These are phyloP conservation scores for Cercospora sojina DNA, from an alignment of 2,329 filamentous ascomycete species.

Conservation along the genomic window DNA sequence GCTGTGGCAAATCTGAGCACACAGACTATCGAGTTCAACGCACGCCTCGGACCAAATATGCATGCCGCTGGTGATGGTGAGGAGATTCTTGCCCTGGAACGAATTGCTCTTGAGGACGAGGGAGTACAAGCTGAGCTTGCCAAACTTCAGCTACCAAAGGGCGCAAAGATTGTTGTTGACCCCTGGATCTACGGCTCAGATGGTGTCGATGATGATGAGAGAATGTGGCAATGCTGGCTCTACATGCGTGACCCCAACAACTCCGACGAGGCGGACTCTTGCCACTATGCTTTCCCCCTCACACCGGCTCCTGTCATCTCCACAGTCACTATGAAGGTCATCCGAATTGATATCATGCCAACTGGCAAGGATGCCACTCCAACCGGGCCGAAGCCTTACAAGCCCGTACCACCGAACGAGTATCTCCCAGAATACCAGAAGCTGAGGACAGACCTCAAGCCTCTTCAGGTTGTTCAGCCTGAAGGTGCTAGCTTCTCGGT, in stretches of 20 bases:
- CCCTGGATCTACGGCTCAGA: slow-evolving; percentile 69
- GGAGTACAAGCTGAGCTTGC: slow-evolving; percentile 59
- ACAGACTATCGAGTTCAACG: slow-evolving; percentile 55
- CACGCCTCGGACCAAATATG: slow-evolving; percentile 57
- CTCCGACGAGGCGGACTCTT: slow-evolving; percentile 59
- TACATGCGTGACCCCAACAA: slow-evolving; percentile 65
- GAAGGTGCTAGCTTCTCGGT: slow-evolving; percentile 67
- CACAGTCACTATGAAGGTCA: slow-evolving; percentile 58
- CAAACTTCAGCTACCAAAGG: slow-evolving; percentile 59
- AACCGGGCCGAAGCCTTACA: slow-evolving; percentile 57
- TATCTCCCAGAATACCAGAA: slow-evolving; percentile 60
- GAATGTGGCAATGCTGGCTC: slow-evolving; percentile 57
- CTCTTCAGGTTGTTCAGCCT: slow-evolving; percentile 69
- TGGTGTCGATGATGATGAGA: slow-evolving; percentile 47
- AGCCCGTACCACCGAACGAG: slow-evolving; percentile 61
- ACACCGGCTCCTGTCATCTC: slow-evolving; percentile 68
- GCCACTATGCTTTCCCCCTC: slow-evolving; percentile 67
- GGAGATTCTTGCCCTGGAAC: slow-evolving; percentile 60
- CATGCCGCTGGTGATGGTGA: slow-evolving; percentile 60
- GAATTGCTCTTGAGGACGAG: slow-evolving; percentile 55
- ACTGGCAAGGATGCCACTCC: slow-evolving; percentile 63
- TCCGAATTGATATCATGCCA: slow-evolving; percentile 68
- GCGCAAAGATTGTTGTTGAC: slow-evolving; percentile 57
- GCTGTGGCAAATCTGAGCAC: slow-evolving; percentile 56
- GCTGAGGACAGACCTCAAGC: slow-evolving; percentile 54